Conservation (phyloP, 2,329 filamentous ascomycete species). For the Raffaelea albimanens region DNA sequence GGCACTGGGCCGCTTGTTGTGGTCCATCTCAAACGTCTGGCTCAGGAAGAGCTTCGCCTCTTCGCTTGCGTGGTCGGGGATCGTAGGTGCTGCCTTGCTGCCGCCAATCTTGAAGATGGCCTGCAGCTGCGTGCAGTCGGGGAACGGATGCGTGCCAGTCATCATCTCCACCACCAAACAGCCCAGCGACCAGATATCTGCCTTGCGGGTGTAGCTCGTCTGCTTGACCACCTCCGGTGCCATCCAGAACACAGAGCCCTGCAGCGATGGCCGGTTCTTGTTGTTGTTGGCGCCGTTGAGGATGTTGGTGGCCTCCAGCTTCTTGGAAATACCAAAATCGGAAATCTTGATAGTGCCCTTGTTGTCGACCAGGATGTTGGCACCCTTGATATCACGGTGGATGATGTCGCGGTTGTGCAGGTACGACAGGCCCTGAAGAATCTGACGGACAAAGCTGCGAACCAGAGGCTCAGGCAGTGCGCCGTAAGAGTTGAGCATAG, state of each 20-base stretch:
- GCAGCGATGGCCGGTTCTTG: slow-evolving; percentile 68
- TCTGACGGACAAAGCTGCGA: slow-evolving; percentile 93
- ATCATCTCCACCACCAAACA: slow-evolving; percentile 99
- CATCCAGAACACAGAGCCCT: slow-evolving; percentile 99
- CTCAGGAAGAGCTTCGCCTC: slow-evolving; percentile 77
- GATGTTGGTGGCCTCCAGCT: slow-evolving; percentile 84
- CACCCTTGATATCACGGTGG: slow-evolving; percentile 97
- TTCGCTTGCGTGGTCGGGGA: slow-evolving; percentile 75
- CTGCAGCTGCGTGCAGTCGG: slow-evolving; percentile 92
- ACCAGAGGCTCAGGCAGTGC: slow-evolving; percentile 88
- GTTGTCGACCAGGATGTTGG: slow-evolving; percentile 97
- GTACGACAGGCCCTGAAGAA: slow-evolving; percentile 84
- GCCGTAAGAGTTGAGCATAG: slow-evolving; percentile 97
- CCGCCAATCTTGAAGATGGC: slow-evolving; percentile 98
- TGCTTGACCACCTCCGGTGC: slow-evolving; percentile 97
- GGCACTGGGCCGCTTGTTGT: slow-evolving; percentile 82
- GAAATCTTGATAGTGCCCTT: slow-evolving; percentile 99
- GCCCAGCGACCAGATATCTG: slow-evolving; percentile 96
- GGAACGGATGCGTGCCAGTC: slow-evolving; percentile 91
- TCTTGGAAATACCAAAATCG: slow-evolving; percentile 97
- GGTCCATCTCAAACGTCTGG: slow-evolving; percentile 91
- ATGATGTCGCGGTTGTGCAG: slow-evolving; percentile 94
- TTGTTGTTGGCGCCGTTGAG: slow-evolving; percentile 59
- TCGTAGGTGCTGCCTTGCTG: slow-evolving; percentile 74
- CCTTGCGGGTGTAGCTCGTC: slow-evolving; percentile 95